Base-by-base conservation (phyloP, 2,329 filamentous ascomycete species). In the Paecilomyces niveus region DNA sequence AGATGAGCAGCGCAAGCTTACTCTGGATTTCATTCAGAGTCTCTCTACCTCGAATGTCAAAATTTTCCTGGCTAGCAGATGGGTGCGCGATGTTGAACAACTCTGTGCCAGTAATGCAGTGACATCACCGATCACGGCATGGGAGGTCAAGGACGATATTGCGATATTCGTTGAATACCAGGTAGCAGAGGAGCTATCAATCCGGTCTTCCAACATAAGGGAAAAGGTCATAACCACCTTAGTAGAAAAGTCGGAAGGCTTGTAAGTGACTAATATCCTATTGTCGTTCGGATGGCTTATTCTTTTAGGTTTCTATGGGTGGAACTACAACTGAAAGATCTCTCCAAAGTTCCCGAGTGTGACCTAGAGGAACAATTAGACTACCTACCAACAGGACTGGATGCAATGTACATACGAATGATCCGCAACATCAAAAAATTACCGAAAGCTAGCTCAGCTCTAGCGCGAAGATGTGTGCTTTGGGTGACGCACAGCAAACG, bases 221-320 rank as follows among this genome's bases (percentile, higher is more conserved):
- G 39, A 21, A 32, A 45, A 45, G 11, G 33, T 60, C 21, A 54
- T 56, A 24, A 18, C 50, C 18, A 24, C 54, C 13, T n/a, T 60
- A 8, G 45, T 56, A n/a, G 33, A 58, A 53, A 58, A 54, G 26
- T 58, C 59, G 11, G 35, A n/a, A 35, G 57, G 57, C 33, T 56
- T 55, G 59, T 58, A 39, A 58, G 53, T 56, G 26, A n/a, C 22
- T 13, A 8, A 2, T 15, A 32, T 8, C 18, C 18, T 8, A 24
- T 51, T 9, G 24, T 15, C 26, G 10, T 54, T 2, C 51, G 21
- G 13, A 29, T 32, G 13, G 26, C 32, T 31, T 57, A n/a, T 31
- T 21, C 2, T 57, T 50, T 29, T 15, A 60, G 59, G 26, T 60
- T 60, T 8, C 57, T 60, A 4, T 60, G 59, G 59, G 57, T 59